These are phyloP conservation scores for Guillardia theta DNA, from an alignment of 78 protist genomes.

Conservation along the genomic window DNA sequence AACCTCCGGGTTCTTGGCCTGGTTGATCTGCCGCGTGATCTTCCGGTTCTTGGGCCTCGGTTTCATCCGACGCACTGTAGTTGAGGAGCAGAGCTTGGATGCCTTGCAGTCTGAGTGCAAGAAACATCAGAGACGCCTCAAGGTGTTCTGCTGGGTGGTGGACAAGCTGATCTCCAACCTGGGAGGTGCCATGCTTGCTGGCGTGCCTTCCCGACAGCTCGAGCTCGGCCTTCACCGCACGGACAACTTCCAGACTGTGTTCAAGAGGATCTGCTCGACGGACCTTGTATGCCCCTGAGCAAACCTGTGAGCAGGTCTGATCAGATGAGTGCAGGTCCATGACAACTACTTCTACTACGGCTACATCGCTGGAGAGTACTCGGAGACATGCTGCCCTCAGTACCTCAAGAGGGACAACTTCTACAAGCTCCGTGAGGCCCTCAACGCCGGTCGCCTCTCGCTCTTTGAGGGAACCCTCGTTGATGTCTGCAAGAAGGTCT, in stretches of 20 bases:
- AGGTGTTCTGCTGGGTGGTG: constrained; percentile 6
- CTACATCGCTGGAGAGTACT: neutral
- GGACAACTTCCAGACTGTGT: constrained; percentile 8
- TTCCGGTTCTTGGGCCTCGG: neutral
- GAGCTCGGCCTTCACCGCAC: constrained; percentile 6
- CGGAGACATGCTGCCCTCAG: neutral
- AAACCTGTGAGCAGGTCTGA: neutral
- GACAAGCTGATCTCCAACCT: neutral
- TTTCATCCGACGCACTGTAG: neutral
- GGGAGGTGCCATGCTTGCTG: neutral
- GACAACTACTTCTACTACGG: constrained; percentile 30
- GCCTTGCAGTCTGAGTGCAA: neutral
- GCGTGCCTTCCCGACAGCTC: neutral
- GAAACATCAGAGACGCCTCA: neutral
- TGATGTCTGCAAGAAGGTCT: neutral
- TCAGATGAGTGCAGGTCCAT: neutral
- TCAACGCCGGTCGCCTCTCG: neutral
- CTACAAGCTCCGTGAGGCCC: neutral
- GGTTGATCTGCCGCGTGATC: neutral
- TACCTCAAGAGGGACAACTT: neutral
- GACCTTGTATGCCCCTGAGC: too few relatives aligned
- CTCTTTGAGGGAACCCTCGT: constrained; percentile 2
- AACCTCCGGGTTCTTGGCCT: neutral
- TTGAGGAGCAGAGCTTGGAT: neutral
- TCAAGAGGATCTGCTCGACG: neutral